A percentile compares a stretch with the other conserved stretches of the same genome.
These are phyloP conservation scores for Protomyces pachydermus DNA, from an alignment of 1,139 yeast species.

Conservation along the genomic window DNA sequence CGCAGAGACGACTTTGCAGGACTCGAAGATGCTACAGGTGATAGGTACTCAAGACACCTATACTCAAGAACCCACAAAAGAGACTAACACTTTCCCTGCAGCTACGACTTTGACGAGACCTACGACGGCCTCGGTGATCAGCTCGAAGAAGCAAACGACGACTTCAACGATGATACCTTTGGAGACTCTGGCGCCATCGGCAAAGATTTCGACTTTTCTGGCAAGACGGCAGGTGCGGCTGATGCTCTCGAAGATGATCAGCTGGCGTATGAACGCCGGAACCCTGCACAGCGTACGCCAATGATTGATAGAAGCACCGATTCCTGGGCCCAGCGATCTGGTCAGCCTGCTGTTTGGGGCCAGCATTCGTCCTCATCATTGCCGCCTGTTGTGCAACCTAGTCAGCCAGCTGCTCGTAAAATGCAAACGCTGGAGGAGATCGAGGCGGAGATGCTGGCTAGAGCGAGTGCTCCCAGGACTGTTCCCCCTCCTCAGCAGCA, in stretches of 20 bases:
- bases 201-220: constrained; percentile 71
- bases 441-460: constrained; percentile 59
- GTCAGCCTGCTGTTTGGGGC: neutral
- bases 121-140: constrained; percentile 72
- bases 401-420: constrained; percentile 38
- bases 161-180: constrained; percentile 81
- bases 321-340: constrained; percentile 29
- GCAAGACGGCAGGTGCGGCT: constrained; percentile 42
- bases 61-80: too few species aligned
- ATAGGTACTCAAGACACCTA: neutral
- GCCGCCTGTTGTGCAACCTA: neutral
- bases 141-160: constrained; percentile 69
- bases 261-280: constrained; percentile 49
- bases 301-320: constrained; percentile 3
- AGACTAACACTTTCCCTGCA: neutral
- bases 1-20: constrained; percentile 21
- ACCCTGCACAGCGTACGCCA: constrained; percentile 31
- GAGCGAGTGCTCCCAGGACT: neutral
- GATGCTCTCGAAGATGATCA: constrained; percentile 40
- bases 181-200: constrained; percentile 54
- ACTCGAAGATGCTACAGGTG: neutral
- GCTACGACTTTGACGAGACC: constrained; percentile 73
- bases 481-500: constrained; percentile 26
- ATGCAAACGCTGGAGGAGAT: constrained; percentile 68
- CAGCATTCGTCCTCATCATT: neutral